These are phyloP conservation scores for Arachis monticola DNA, from an alignment of 331 rosid species.

Conservation along the genomic window DNA sequence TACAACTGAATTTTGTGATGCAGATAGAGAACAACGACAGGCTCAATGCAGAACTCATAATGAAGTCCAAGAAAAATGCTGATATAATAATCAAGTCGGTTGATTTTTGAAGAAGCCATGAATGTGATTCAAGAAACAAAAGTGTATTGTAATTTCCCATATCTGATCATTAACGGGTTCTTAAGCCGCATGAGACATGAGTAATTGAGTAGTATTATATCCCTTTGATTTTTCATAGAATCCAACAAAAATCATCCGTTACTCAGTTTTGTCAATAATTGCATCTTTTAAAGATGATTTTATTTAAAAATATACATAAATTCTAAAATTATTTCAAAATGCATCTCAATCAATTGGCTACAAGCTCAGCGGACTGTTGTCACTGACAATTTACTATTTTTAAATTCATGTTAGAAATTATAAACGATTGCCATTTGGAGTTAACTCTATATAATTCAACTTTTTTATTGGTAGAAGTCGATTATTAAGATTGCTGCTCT, in stretches of 20 bases:
- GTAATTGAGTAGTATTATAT: background rate
- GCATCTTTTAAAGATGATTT: background rate
- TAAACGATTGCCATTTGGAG: too few relatives aligned
- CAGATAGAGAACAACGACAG: conserved; percentile 89
- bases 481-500: too few relatives aligned
- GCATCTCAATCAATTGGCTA: too few relatives aligned
- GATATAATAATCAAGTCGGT: conserved; percentile 76
- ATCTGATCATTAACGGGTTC: background rate
- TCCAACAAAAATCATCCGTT: background rate
- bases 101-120: conserved; percentile 56
- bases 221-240: conserved; percentile 6
- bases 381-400: too few relatives aligned
- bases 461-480: too few relatives aligned
- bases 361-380: too few relatives aligned
- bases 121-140: background rate
- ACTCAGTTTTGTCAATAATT: background rate
- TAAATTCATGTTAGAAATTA: too few relatives aligned
- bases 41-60: conserved; percentile 80
- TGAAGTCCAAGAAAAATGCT: conserved; percentile 77
- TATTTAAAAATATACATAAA: too few relatives aligned
- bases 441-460: too few relatives aligned
- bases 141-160: conserved; percentile 7
- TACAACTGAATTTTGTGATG: conserved; percentile 29
- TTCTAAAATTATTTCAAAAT: background rate
- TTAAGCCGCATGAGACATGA: background rate